These are phyloP conservation scores for Tetrapisispora pingtungensis DNA, from an alignment of 805 yeast species.

Conservation along the genomic window DNA sequence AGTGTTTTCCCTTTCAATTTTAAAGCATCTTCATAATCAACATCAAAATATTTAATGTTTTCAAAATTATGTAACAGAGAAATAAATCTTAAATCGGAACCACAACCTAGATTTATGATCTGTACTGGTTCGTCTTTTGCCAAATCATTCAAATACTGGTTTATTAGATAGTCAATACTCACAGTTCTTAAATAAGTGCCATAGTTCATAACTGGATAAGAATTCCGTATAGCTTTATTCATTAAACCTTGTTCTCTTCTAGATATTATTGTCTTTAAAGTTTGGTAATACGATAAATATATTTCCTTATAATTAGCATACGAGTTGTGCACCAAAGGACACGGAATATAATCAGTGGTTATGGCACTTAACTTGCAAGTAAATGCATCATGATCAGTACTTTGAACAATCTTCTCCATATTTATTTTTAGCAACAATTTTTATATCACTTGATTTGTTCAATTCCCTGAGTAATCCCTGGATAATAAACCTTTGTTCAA, in stretches of 20 bases:
- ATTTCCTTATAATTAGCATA: slow-evolving; percentile 8
- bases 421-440: not conserved
- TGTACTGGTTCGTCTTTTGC: slow-evolving; percentile 29
- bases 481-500: too few relatives aligned
- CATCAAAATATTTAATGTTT: slow-evolving; percentile 35
- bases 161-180: slow-evolving; percentile 39
- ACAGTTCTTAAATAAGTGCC: slow-evolving; percentile 58
- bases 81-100: slow-evolving; percentile 50
- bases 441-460: too few relatives aligned
- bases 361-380: slow-evolving; percentile 52
- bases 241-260: slow-evolving; percentile 17
- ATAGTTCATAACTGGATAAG: slow-evolving; percentile 58
- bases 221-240: slow-evolving; percentile 17
- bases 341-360: slow-evolving; percentile 35
- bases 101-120: slow-evolving; percentile 58
- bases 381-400: slow-evolving; percentile 63
- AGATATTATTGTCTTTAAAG: slow-evolving; percentile 9
- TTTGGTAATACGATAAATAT: slow-evolving; percentile 16
- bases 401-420: slow-evolving; percentile 23
- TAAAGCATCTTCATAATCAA: slow-evolving; percentile 41
- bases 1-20: slow-evolving; percentile 32
- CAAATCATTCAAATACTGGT: slow-evolving; percentile 29
- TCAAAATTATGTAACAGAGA: slow-evolving; percentile 26
- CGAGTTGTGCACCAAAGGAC: slow-evolving; percentile 21
- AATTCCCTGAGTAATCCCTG: too few relatives aligned